Conservation (phyloP, 1,284 basidiomycete species). For the Sanghuangporus sanghuang region DNA sequence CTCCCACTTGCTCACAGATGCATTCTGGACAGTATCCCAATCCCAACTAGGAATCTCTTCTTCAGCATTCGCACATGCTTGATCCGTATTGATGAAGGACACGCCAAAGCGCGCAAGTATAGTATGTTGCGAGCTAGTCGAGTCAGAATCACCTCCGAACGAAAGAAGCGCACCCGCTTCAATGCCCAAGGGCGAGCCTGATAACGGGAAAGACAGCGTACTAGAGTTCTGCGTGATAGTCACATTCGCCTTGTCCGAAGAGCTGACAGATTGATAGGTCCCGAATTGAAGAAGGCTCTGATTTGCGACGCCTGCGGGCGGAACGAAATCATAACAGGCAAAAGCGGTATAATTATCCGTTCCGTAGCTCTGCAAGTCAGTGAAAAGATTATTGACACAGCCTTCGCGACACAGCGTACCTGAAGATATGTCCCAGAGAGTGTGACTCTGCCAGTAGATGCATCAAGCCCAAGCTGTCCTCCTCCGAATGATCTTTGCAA, state of each 20-base stretch:
- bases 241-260: conserved; percentile 31
- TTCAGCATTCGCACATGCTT: conserved; percentile 44
- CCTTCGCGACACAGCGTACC: conserved; percentile 21
- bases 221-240: conserved; percentile 30
- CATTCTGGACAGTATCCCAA: conserved; percentile 35
- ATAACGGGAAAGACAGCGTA: conserved; percentile 33
- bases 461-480: conserved; percentile 32
- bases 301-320: conserved; percentile 20
- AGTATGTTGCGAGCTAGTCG: conserved; percentile 19
- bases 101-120: conserved; percentile 41
- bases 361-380: conserved; percentile 37
- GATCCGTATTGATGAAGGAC: conserved; percentile 37
- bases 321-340: conserved; percentile 42
- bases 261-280: conserved; percentile 35
- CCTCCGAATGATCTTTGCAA: conserved; percentile 44
- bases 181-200: conserved; percentile 29
- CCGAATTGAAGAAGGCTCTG: conserved; percentile 29
- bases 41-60: conserved; percentile 41
- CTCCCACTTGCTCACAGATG: conserved; percentile 38
- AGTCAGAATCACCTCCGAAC: conserved; percentile 23
- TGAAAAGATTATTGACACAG: not conserved
- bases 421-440: conserved; percentile 41
- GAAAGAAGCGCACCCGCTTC: conserved; percentile 41
- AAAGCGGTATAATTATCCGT: conserved; percentile 43
- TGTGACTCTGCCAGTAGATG: conserved; percentile 30